Conservation (phyloP, 179 eudicot species). For the Vitellaria paradoxa region DNA sequence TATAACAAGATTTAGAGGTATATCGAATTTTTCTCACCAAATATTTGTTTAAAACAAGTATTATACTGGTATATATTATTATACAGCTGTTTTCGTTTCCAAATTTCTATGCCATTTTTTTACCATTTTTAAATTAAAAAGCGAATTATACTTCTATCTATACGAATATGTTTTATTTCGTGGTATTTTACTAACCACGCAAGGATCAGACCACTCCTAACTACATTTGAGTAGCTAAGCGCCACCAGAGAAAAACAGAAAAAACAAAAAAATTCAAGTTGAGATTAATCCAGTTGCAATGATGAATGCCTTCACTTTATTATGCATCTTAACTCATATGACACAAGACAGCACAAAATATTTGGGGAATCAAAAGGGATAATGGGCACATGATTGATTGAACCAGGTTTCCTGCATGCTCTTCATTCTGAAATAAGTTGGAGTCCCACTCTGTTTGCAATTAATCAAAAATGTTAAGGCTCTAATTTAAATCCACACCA, state of each 20-base stretch:
- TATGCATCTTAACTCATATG: too few species aligned
- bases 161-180: too few species aligned
- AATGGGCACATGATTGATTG: neutral
- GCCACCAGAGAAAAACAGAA: neutral
- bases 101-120: too few species aligned
- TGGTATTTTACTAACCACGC: too few species aligned
- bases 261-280: neutral
- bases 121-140: too few species aligned
- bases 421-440: constrained; percentile 2
- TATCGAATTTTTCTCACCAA: too few species aligned
- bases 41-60: too few species aligned
- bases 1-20: too few species aligned
- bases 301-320: neutral
- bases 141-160: too few species aligned
- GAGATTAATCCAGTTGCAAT: neutral
- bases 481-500: neutral
- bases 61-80: too few species aligned
- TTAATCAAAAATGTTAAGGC: neutral
- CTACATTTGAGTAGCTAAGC: neutral
- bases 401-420: neutral
- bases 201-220: neutral
- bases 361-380: too few species aligned
- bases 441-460: neutral
- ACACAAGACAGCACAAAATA: neutral
- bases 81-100: too few species aligned